Evolutionary conservation across 2,329 filamentous ascomycete species (phyloP), one percentile per base, ranked within the genome.

Genomic region (Pleoardoris graminearum): DNA sequence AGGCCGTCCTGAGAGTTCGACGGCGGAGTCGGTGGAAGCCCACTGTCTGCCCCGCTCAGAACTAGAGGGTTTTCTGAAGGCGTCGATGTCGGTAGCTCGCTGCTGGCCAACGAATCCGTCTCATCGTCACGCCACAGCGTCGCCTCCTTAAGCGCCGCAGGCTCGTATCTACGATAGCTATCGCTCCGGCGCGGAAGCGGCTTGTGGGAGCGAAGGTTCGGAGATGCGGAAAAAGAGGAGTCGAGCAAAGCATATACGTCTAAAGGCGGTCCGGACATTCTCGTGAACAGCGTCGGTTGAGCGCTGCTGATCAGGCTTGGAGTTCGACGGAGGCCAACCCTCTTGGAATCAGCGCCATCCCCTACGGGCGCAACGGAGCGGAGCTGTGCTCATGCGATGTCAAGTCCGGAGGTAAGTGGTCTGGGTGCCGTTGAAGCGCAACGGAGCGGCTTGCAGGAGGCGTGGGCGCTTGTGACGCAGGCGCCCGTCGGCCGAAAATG

Each of bases 11-110:
- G 67, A 23, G 66, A 69, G 48, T 68, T 70, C 6, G 74, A 76
- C 11, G 77, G 77, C 25, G 77, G 77, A 10, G 77, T 79, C 10
- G 76, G 76, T 33, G 77, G 77, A 16, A 79, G 69, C 32, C 72
- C 74, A 42, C 61, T 69, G 50, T 72, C 67, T 53, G 71, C 57
- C 25, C 61, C 59, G 46, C 55, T 62, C 42, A 65, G 38, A 21
- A 33, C 32, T 47, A 22, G 33, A 17, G 61, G 37, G 43, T 51
- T 57, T 1, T 70, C 66, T 29, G 69, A 69, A 19, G 62, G 60
- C 14, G 72, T 60, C 25, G 66, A 67, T 14, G 68, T 65, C 16
- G 53, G 55, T 33, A 68, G 54, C 50, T 64, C 58, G 55, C 55
- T 66, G 54, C 59, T 62, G 55, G 55, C 41, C 16, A 58, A 53